Percentiles rank a stretch among this genome's conserved stretches.
These are phyloP conservation scores for Funneliformis mosseae DNA, from an alignment of 192 early-diverging fungal genomes.

Conservation along the genomic window DNA sequence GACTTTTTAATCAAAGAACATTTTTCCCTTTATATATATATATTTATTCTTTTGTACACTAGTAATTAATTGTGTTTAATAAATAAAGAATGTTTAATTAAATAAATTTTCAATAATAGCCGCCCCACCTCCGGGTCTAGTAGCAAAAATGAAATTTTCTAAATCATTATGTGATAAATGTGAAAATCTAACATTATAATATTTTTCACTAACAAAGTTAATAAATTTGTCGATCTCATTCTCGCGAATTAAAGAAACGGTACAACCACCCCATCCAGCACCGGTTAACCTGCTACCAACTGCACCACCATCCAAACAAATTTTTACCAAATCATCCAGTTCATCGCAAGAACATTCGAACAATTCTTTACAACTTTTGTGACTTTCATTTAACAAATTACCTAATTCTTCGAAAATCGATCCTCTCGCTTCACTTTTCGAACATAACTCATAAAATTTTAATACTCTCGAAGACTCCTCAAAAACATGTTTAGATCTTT, in stretches of 20 bases:
- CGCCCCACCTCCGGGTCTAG: conserved; percentile 46
- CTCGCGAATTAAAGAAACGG: conserved; percentile 73
- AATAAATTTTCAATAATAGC: conserved; percentile 35
- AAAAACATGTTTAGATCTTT: conserved; percentile 84
- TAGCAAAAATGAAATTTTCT: conserved; percentile 54
- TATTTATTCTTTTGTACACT: too few species aligned
- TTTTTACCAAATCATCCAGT: conserved; percentile 72
- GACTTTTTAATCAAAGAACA: too few species aligned
- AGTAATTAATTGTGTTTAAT: not conserved
- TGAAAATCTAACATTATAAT: conserved; percentile 56
- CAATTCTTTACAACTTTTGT: conserved; percentile 75
- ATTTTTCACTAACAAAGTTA: conserved; percentile 59
- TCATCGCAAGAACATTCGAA: conserved; percentile 88
- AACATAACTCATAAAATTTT: conserved; percentile 65
- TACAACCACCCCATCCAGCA: conserved; percentile 93
- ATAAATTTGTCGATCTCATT: conserved; percentile 61
- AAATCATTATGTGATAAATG: conserved; percentile 45
- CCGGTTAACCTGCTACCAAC: conserved; percentile 87
- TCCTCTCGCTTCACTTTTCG: conserved; percentile 33
- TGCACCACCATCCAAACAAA: conserved; percentile 70
- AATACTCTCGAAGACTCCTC: conserved; percentile 80
- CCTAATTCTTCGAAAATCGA: conserved; percentile 61
- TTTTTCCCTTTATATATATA: too few species aligned
- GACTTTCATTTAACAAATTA: conserved; percentile 88
- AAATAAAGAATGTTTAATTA: not conserved